phyloP scores from a whole-genome alignment of 2,329 filamentous ascomycete species.

The Cladosporium austrohemisphaericum region DNA sequence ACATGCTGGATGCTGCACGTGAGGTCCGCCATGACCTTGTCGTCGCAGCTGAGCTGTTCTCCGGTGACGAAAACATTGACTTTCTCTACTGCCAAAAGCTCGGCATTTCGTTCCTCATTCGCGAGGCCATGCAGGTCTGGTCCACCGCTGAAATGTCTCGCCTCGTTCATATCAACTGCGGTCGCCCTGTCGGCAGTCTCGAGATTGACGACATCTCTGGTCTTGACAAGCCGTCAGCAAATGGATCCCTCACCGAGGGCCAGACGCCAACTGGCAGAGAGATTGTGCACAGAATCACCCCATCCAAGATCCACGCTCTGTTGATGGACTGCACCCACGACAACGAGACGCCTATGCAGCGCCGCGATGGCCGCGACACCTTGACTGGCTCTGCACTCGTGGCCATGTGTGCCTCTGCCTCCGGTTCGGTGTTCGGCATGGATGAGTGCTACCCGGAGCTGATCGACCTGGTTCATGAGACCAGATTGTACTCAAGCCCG shows the following conservation, averaged over 20 bases:
- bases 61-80: conserved; percentile 91
- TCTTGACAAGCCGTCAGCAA: conserved; percentile 44
- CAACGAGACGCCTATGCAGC: conserved; percentile 93
- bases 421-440: conserved; percentile 95
- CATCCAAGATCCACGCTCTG: conserved; percentile 83
- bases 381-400: conserved; percentile 91
- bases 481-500: conserved; percentile 72
- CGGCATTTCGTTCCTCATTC: conserved; percentile 84
- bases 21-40: conserved; percentile 82
- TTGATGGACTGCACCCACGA: conserved; percentile 99
- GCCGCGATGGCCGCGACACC: conserved; percentile 89
- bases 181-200: conserved; percentile 93
- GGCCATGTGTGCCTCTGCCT: conserved; percentile 91
- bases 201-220: conserved; percentile 82
- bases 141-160: conserved; percentile 88
- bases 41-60: conserved; percentile 92
- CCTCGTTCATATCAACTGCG: conserved; percentile 88
- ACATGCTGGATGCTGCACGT: conserved; percentile 90
- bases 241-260: conserved; percentile 30
- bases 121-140: conserved; percentile 98
- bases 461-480: conserved; percentile 91
- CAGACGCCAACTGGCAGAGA: conserved; percentile 48
- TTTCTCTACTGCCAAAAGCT: conserved; percentile 93
- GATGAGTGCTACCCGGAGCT: conserved; percentile 93
- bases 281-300: conserved; percentile 74